Evolutionary conservation across 2,329 filamentous ascomycete genomes (phyloP), one percentile per base, ranked within the genome.

Genomic region (Fusarium brachygibbosum): DNA sequence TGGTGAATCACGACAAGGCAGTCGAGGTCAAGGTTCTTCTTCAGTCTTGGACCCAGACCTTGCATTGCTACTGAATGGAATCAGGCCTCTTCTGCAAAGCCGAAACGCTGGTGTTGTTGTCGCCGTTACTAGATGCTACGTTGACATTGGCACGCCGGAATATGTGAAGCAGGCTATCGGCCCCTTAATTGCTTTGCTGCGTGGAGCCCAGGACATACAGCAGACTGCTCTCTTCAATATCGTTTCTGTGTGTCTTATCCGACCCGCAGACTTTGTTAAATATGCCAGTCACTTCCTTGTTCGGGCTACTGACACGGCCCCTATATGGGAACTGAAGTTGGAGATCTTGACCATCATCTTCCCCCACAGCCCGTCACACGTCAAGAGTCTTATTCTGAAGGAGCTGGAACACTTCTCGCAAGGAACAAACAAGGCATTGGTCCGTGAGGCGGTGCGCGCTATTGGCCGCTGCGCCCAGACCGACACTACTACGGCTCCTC

Each of bases 401-500:
- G 96, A 99, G 77, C 86, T 99, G 8, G 94, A 97, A 75, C 95
- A 98, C 80, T 98, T 98, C 79, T 93, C 93, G 1, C 88, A 91
- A 63, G 90, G 88, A 6, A 84, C 78, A 0, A 90, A 97, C 77
- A 89, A 91, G 66, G 87, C 89, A 1, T 85, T 98, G 13, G 93
- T 98, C 31, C 90, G 92, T 28, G 95, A 98, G 77, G 93, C 94
- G 37, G 95, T 99, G 6, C 88, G 94, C 25, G 95, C 96, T 8
- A 97, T 99, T 71, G 96, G 96, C 2, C 88, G 96, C 38, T 99
- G 96, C 78, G 95, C 96, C 7, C 94, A 97, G 77, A 90, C 87
- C 9, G 91, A 94, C 72, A 80, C 85, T 0, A 82, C 83, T 17
- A 93, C 92, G 12, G 91, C 93, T 1, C 86, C 90, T 1, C 86